Evolutionary conservation across 176 grass and related monocot species (phyloP), one percentile per base, ranked within the genome.

Genomic region (Ensete ventricosum): DNA sequence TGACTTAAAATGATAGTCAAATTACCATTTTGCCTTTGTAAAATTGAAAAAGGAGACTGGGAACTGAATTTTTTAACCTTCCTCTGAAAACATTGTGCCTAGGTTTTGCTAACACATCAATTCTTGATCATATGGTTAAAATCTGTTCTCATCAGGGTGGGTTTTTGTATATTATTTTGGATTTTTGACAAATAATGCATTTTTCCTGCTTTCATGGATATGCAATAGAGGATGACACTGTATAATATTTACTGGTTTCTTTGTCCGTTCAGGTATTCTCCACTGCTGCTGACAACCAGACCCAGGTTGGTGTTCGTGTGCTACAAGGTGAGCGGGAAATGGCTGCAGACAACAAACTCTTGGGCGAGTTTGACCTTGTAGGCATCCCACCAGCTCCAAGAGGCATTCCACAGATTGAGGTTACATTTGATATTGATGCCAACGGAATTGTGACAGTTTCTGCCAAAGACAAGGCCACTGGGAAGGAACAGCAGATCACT

Each of bases 361-460:
- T 74, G 52, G 72, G 72, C 16, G 72, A 74, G 25, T 74, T 74
- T 55, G 72, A 74, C 7, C 72, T 74, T 19, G 14, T 55, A 14
- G 72, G 72, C 14, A 74, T 74, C 10, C 72, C 72, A 25, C 72
- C 72, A 57, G 72, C 72, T 2, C 72, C 72, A n/a, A 55, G 72
- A 43, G 72, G 72, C 53, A 74, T 74, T 8, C 72, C 72, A 17
- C 72, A 74, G 14, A 74, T 74, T 29, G 72, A 74, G 72, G 72
- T 74, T 13, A 74, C 72, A 19, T 74, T 74, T 0, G 72, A 74
- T 24, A 74, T 74, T 43, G 72, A 74, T 74, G 72, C 72, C 53
- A 74, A 74, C 17, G 72, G 72, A 9, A 74, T 74, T 10, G 72
- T 74, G 72, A 74, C 20, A 9, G 72, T 74, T 20, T 74, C 50